Evolutionary conservation across 768 basidiomycete species (phyloP).

Genomic region (Austroboletus festivus): DNA sequence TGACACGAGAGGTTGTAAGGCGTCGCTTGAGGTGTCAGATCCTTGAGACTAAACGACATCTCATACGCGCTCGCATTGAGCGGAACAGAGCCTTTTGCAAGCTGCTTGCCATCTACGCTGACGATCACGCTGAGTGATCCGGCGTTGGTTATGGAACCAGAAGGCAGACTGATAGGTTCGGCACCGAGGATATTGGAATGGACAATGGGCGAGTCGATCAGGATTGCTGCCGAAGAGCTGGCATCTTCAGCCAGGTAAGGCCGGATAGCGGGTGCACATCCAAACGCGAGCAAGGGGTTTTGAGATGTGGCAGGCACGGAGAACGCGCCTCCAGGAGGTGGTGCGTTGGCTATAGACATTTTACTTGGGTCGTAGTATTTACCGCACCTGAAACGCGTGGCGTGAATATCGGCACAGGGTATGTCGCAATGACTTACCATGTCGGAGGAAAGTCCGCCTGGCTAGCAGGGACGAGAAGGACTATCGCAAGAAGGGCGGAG

Average conservation of each 20-base stretch:
- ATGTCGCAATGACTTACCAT: slow-evolving; percentile 19
- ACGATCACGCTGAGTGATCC: slow-evolving; percentile 41
- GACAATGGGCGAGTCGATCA: slow-evolving; percentile 52
- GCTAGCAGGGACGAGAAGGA: slow-evolving; percentile 12
- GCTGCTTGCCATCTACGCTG: slow-evolving; percentile 39
- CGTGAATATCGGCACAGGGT: not conserved
- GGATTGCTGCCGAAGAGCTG: slow-evolving; percentile 39
- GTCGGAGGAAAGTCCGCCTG: slow-evolving; percentile 30
- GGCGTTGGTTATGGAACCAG: slow-evolving; percentile 24
- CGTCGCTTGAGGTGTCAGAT: slow-evolving; percentile 39
- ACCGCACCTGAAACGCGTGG: slow-evolving; percentile 34
- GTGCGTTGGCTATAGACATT: slow-evolving; percentile 31
- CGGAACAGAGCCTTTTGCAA: slow-evolving; percentile 46
- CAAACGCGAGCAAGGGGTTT: slow-evolving; percentile 49
- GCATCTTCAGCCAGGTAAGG: slow-evolving; percentile 58
- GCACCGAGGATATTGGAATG: slow-evolving; percentile 45
- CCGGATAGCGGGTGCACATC: slow-evolving; percentile 54
- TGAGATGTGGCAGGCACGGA: slow-evolving; percentile 36
- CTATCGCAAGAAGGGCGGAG: slow-evolving; percentile 10
- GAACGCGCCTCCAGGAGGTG: slow-evolving; percentile 50
- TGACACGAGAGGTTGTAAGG: slow-evolving; percentile 32
- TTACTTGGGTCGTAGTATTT: slow-evolving; percentile 51
- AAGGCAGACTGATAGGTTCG: slow-evolving; percentile 36
- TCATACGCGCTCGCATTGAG: slow-evolving; percentile 49
- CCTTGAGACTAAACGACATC: slow-evolving; percentile 45